Conservation (phyloP, 2,329 filamentous ascomycete genomes). For the Penicillium hesseltinei region DNA sequence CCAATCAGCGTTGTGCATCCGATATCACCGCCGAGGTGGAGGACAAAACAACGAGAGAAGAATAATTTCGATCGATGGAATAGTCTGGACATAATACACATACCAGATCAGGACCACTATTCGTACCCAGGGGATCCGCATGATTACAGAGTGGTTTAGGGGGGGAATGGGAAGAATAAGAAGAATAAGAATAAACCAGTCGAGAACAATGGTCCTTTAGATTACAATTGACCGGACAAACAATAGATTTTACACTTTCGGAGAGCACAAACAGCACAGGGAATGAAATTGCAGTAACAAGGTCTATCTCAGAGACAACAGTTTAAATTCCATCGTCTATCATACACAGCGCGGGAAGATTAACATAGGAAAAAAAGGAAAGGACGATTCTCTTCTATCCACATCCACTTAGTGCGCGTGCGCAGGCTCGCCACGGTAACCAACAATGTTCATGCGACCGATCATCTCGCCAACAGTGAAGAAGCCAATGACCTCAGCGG, state of each 20-base stretch:
- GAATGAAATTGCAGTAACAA: conserved; percentile 18
- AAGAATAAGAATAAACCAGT: background rate
- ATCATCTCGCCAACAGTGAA: conserved; percentile 98
- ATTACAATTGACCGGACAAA: background rate
- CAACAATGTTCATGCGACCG: conserved; percentile 89
- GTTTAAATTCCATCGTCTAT: conserved; percentile 49
- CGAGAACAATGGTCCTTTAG: background rate
- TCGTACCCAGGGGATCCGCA: background rate
- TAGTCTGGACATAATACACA: background rate
- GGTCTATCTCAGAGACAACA: conserved; percentile 42
- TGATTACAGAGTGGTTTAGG: background rate
- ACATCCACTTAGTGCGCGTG: conserved; percentile 42
- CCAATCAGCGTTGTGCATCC: conserved; percentile 32
- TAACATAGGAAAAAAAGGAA: conserved; percentile 37
- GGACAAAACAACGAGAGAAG: background rate
- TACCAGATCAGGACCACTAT: background rate
- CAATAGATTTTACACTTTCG: background rate
- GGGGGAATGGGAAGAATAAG: background rate
- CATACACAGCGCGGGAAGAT: conserved; percentile 36
- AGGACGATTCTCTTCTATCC: conserved; percentile 23
- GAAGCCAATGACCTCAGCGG: conserved; percentile 88
- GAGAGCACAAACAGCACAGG: background rate
- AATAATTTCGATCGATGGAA: background rate
- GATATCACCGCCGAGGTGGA: background rate
- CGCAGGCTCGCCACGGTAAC: conserved; percentile 72